Base-by-base conservation (phyloP, 345 rosid species). In the Salix brachista region DNA sequence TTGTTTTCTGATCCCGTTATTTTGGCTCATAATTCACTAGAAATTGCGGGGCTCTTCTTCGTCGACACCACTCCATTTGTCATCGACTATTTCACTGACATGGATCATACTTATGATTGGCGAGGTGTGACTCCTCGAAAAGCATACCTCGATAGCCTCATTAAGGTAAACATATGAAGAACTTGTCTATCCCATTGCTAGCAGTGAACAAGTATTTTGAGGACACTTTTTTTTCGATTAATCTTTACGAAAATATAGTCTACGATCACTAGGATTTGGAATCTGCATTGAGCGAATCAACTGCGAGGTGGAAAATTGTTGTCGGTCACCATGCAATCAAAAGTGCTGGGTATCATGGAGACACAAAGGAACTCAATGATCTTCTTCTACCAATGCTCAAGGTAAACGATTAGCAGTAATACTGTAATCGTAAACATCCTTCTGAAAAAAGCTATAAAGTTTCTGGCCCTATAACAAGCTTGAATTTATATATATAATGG, bases 321-420 rank as follows among this genome's bases (percentile, higher is more conserved):
- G 81, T 86, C 10, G 91, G 89, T 54, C 89, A 88, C 75, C 91
- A 88, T 50, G 78, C 89, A 65, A 85, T 88, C 76, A 85, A 77
- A 62, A 88, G 89, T 65, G 81, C 78, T 18, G 91, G 91, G 39
- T 85, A 76, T 25, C 91, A 88, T 37, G 87, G 88, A 8, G 80
- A 85, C 71, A 85, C 89, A 14, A 23, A 44, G 1, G 87, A 88
- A 78, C 84, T 88, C 32, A 72, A 36, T 1, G 64, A 74, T n/a
- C 71, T 62, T 1, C 60, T 88, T n/a, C 87, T 86, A 46, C 91
- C 91, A 32, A 73, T 86, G 1, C 80, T 88, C 1, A 72, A 84
- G 87, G 91, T 86, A 85, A 28, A 56, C 37, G 1, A 28, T 52
- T 36, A 13, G 50, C 50, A 46, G 50, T 3, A 2, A 9, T 0